Evolutionary conservation across 2,329 filamentous ascomycete species (phyloP), one percentile per base, ranked within the genome.

Genomic region (Magnaporthiopsis incrustans): DNA sequence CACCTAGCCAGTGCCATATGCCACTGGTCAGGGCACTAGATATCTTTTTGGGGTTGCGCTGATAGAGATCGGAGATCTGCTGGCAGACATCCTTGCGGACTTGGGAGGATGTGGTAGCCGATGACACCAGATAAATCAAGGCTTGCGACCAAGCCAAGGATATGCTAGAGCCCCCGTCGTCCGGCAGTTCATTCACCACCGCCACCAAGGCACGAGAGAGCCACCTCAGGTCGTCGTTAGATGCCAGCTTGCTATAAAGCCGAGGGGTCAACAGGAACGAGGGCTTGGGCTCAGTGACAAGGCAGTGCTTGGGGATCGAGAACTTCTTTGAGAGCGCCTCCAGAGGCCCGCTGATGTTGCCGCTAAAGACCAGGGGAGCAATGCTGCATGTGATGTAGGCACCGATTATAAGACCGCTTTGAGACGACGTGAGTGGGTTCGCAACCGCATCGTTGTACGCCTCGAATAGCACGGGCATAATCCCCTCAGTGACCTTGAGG

Each of bases 181-280:
- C 78, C 15, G 78, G 76, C 3, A 92, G 73, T 25, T 81, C 78
- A 22, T 79, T 73, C 22, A 87, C 82, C 22, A 89, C 77, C 32
- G 87, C 83, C 22, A 83, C 78, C 61, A 98, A 78, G 35, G 92
- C 89, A 67, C 86, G 85, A 57, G 88, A 79, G 62, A 91, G 83
- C 91, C 95, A 97, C 63, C 79, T 80, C 26, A 92, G 79, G 70
- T 99, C 95, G 63, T 93, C 90, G 64, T 89, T 86, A 0, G 81
- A 77, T 2, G 83, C 81, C 30, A 97, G 71, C 72, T 97, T 97
- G 53, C 88, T 87, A 76, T 95, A 98, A 6, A 97, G 85, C 66
- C 90, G 89, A 44, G 89, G 84, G 70, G 91, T 97, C 7, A 98
- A 81, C 26, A 98, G 79, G 73, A 96, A 95, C 0, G 94, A 96